Conservation (phyloP, 176 grass and related monocot species). For the Cocos nucifera region DNA sequence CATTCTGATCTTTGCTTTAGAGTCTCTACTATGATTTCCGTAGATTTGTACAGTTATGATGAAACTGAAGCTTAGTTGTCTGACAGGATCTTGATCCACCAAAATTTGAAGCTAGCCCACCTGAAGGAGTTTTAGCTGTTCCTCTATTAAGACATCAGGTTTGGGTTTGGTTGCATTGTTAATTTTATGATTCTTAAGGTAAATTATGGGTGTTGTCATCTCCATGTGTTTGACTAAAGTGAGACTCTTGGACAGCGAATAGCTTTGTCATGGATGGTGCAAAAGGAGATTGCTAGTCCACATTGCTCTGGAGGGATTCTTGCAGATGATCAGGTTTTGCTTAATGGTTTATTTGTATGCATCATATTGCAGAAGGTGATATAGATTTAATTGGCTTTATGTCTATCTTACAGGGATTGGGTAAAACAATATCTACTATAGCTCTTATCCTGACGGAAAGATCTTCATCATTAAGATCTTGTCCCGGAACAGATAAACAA, state of each 20-base stretch:
- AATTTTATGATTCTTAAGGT: too few species aligned
- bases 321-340: slow-evolving; percentile 93
- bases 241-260: slow-evolving; percentile 55
- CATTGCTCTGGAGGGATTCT: slow-evolving; percentile 96
- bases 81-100: slow-evolving; percentile 79
- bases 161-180: not conserved
- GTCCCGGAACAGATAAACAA: slow-evolving; percentile 25
- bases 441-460: slow-evolving; percentile 90
- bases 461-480: slow-evolving; percentile 37
- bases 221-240: slow-evolving; percentile 11
- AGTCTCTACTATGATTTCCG: too few species aligned
- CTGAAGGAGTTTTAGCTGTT: slow-evolving; percentile 76
- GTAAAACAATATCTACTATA: slow-evolving; percentile 95
- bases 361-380: not conserved
- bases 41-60: too few species aligned
- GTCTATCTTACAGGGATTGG: slow-evolving; percentile 61
- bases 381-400: slow-evolving; percentile 2
- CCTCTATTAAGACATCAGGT: slow-evolving; percentile 97
- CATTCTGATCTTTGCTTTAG: too few species aligned
- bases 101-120: slow-evolving; percentile 74
- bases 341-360: not conserved
- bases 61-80: slow-evolving; percentile 8
- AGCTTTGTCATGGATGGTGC: slow-evolving; percentile 96
- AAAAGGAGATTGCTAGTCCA: slow-evolving; percentile 61
- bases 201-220: not conserved